Percentiles rank a stretch among this genome's conserved stretches.
phyloP scores from a whole-genome alignment of 1,284 basidiomycete genomes.

The Cutaneotrichosporon sp. region DNA sequence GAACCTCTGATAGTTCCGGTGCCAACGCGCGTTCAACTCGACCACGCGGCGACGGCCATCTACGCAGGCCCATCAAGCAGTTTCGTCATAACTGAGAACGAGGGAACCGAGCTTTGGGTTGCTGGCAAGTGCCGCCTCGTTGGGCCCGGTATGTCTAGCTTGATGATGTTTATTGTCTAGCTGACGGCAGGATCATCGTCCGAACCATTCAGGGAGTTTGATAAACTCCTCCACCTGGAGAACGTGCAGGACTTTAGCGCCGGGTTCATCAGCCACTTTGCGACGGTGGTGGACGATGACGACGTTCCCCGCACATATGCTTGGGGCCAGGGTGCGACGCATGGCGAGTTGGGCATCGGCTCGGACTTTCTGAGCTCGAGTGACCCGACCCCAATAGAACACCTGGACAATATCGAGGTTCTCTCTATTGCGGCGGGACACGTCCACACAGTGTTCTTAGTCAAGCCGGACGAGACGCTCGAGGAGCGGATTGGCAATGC shows the following conservation, averaged over 20 bases:
- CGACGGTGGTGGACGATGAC: conserved; percentile 62
- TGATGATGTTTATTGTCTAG: neutral
- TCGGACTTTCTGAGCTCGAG: conserved; percentile 82
- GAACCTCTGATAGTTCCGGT: conserved; percentile 65
- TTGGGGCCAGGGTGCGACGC: conserved; percentile 24
- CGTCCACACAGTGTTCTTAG: conserved; percentile 79
- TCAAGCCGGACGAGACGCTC: conserved; percentile 65
- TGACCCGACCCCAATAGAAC: conserved; percentile 72
- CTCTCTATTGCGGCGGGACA: conserved; percentile 81
- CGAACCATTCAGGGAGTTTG: conserved; percentile 57
- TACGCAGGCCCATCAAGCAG: conserved; percentile 77
- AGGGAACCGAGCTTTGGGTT: conserved; percentile 65
- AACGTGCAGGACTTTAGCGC: conserved; percentile 58
- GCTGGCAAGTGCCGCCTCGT: conserved; percentile 79
- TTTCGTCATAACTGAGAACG: conserved; percentile 68
- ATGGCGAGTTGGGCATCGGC: conserved; percentile 71
- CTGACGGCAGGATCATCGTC: conserved; percentile 64
- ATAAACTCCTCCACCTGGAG: neutral
- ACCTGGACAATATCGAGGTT: conserved; percentile 70
- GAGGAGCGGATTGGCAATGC: conserved; percentile 55
- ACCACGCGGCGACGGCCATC: conserved; percentile 59
- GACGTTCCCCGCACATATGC: conserved; percentile 58
- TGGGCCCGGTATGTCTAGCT: conserved; percentile 67
- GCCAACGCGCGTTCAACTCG: conserved; percentile 3
- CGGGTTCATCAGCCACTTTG: conserved; percentile 89